Evolutionary conservation across 768 basidiomycete genomes (phyloP).

Genomic region (Podaxis sp.): DNA sequence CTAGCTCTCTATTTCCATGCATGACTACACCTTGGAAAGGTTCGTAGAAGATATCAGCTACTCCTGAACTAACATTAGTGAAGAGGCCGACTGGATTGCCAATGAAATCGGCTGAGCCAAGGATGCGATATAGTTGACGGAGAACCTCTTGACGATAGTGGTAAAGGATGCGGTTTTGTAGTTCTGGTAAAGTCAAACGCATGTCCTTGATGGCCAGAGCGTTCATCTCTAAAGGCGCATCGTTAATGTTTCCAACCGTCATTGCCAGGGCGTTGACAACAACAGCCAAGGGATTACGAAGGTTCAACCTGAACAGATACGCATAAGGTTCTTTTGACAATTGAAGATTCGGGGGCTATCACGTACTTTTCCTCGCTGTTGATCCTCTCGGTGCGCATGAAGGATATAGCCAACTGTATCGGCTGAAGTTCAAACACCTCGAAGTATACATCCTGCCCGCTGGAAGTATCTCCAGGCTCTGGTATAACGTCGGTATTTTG

Average conservation of each 20-base stretch:
- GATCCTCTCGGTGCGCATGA: conserved; percentile 94
- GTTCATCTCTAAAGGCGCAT: conserved; percentile 92
- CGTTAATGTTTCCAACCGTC: conserved; percentile 96
- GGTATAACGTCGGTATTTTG: conserved; percentile 64
- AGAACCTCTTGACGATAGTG: conserved; percentile 95
- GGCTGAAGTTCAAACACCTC: conserved; percentile 95
- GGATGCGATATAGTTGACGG: conserved; percentile 91
- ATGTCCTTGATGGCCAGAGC: conserved; percentile 94
- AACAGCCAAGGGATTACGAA: conserved; percentile 90
- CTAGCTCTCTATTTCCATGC: conserved; percentile 93
- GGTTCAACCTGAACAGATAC: conserved; percentile 54
- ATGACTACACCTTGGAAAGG: conserved; percentile 96
- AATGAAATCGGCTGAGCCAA: conserved; percentile 98
- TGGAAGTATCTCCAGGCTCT: conserved; percentile 65
- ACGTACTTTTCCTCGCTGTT: conserved; percentile 91
- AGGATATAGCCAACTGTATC: conserved; percentile 87
- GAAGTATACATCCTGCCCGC: conserved; percentile 87
- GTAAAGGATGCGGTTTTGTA: conserved; percentile 81
- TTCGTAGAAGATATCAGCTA: conserved; percentile 98
- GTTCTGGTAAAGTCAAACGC: conserved; percentile 80
- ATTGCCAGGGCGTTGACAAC: conserved; percentile 94
- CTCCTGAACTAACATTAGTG: conserved; percentile 96
- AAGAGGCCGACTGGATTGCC: conserved; percentile 97
- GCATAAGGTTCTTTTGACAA: background rate
- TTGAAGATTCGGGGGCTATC: background rate